These are phyloP conservation scores for Trametes maxima DNA, from an alignment of 768 basidiomycete species.

Conservation along the genomic window DNA sequence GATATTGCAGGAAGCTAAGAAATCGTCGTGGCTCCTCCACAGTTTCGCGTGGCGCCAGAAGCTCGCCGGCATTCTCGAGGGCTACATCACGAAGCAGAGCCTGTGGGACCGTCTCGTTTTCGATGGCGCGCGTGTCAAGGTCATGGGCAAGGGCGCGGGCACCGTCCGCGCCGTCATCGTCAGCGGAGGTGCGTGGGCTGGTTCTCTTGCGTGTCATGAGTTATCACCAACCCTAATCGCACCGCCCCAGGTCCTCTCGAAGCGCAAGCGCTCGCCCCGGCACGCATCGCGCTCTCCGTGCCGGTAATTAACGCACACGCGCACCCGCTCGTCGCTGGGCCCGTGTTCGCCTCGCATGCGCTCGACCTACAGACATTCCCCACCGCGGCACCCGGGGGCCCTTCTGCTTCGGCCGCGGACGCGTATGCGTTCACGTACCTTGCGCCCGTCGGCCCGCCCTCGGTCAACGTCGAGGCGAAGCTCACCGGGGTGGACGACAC, in stretches of 20 bases:
- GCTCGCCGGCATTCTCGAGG: constrained; percentile 63
- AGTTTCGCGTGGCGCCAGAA: constrained; percentile 81
- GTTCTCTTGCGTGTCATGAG: background rate
- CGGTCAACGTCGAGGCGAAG: constrained; percentile 83
- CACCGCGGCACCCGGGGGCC: constrained; percentile 9
- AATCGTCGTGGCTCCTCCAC: constrained; percentile 48
- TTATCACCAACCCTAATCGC: background rate
- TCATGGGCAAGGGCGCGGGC: constrained; percentile 61
- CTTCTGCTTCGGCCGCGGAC: constrained; percentile 29
- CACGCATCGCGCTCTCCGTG: constrained; percentile 75
- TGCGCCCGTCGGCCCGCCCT: constrained; percentile 74
- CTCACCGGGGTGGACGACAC: constrained; percentile 70
- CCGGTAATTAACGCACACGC: constrained; percentile 69
- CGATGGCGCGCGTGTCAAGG: constrained; percentile 60
- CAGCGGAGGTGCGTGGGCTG: constrained; percentile 58
- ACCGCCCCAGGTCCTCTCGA: constrained; percentile 49
- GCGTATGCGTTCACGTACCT: constrained; percentile 42
- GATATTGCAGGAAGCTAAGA: constrained; percentile 57
- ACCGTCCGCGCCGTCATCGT: constrained; percentile 70
- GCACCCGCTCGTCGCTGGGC: constrained; percentile 69
- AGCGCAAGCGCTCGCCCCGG: constrained; percentile 53
- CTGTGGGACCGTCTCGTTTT: constrained; percentile 86
- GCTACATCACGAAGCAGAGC: constrained; percentile 75
- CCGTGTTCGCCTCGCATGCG: constrained; percentile 80
- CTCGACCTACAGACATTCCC: constrained; percentile 83